A percentile compares a stretch with the other conserved stretches of the same genome.
These are phyloP conservation scores for Nectriaceae sp. DNA, from an alignment of 2,329 filamentous ascomycete species.

Conservation along the genomic window DNA sequence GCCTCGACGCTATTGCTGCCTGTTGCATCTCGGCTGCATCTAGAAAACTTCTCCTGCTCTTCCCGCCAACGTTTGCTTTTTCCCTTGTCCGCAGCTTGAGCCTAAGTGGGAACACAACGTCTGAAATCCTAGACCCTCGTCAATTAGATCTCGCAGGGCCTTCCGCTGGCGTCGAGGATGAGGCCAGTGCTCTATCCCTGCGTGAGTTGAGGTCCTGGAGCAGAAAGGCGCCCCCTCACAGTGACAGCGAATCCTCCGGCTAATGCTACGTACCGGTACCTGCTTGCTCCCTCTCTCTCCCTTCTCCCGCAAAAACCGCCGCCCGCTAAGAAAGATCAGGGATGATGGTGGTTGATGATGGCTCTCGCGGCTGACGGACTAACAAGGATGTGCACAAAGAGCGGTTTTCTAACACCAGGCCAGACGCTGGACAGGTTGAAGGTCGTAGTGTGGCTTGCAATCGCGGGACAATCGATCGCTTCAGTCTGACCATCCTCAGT, in stretches of 20 bases:
- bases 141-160: constrained; percentile 23
- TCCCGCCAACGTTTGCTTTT: constrained; percentile 9
- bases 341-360: constrained; percentile 8
- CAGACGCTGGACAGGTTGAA: background rate
- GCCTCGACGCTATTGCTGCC: constrained; percentile 5
- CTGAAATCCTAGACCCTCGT: constrained; percentile 5
- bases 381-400: constrained; percentile 21
- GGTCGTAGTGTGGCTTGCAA: constrained; percentile 4
- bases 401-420: constrained; percentile 4
- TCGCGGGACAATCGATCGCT: constrained; percentile 7
- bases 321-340: constrained; percentile 8
- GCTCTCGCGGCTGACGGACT: constrained; percentile 16
- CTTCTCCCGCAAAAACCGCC: background rate
- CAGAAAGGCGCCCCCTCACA: constrained; percentile 9
- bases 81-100: constrained; percentile 1
- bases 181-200: background rate
- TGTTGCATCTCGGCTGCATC: constrained; percentile 8
- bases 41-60: constrained; percentile 8
- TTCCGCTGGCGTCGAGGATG: constrained; percentile 18
- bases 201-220: constrained; percentile 2
- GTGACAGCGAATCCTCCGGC: background rate
- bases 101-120: constrained; percentile 4
- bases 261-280: background rate
- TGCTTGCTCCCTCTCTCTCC: constrained; percentile 1
- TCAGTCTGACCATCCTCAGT: constrained; percentile 13